Conservation (phyloP, 2,329 filamentous ascomycete species). For the Fusarium sp. region DNA sequence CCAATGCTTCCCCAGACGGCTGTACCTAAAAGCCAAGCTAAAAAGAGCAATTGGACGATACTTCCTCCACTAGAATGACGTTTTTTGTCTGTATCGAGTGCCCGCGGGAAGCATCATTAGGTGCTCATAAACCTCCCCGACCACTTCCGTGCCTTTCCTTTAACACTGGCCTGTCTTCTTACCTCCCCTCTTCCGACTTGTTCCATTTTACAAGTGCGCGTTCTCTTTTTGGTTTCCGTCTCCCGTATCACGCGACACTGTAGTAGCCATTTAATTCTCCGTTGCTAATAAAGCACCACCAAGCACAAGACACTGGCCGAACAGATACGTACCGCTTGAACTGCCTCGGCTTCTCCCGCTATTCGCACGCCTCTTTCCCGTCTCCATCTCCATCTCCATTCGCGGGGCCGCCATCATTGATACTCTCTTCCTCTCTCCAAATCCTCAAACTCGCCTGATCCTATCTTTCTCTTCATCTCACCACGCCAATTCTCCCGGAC, state of each 20-base stretch:
- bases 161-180: slow-evolving; percentile 19
- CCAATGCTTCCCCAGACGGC: slow-evolving; percentile 38
- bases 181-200: slow-evolving; percentile 22
- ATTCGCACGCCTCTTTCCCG: slow-evolving; percentile 34
- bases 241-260: slow-evolving; percentile 29
- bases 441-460: slow-evolving; percentile 37
- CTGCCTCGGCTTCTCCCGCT: slow-evolving; percentile 49
- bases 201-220: slow-evolving; percentile 31
- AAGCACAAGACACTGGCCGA: slow-evolving; percentile 15
- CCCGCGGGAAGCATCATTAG: slow-evolving; percentile 35
- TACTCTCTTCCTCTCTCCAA: slow-evolving; percentile 30
- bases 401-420: slow-evolving; percentile 45
- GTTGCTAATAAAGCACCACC: slow-evolving; percentile 7
- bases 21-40: no score
- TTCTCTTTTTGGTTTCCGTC: slow-evolving; percentile 10
- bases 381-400: slow-evolving; percentile 22
- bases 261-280: slow-evolving; percentile 11
- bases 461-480: slow-evolving; percentile 1
- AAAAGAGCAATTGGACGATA: slow-evolving; percentile 14
- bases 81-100: slow-evolving; percentile 27
- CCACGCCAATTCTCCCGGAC: slow-evolving; percentile 31
- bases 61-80: slow-evolving; percentile 40
- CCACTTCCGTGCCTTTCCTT: slow-evolving; percentile 40
- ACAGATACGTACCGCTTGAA: slow-evolving; percentile 26
- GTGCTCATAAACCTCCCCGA: slow-evolving; percentile 36